Conservation (phyloP, 257 asterid species). For the Lycium ferocissimum region DNA sequence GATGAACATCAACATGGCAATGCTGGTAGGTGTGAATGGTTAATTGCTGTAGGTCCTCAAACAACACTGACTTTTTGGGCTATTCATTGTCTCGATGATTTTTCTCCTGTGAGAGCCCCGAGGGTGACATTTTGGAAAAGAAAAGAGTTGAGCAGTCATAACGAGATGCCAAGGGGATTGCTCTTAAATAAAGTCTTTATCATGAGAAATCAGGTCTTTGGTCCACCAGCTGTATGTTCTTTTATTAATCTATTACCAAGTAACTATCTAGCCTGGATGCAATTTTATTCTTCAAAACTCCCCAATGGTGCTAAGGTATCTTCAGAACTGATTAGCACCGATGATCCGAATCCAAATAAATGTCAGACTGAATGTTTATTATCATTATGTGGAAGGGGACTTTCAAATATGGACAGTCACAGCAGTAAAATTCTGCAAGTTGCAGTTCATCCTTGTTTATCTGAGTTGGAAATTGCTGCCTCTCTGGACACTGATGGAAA, state of each 20-base stretch:
- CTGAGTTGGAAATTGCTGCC: constrained; percentile 75
- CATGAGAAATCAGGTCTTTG: constrained; percentile 70
- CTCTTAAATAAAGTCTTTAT: constrained; percentile 61
- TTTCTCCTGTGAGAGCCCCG: constrained; percentile 89
- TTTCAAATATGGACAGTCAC: constrained; percentile 68
- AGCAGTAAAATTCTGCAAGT: constrained; percentile 71
- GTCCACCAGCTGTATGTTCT: constrained; percentile 75
- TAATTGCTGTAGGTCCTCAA: constrained; percentile 83
- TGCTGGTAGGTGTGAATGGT: constrained; percentile 88
- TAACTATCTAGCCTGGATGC: constrained; percentile 72
- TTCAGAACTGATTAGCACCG: constrained; percentile 45
- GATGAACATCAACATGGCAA: constrained; percentile 61
- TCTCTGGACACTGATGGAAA: constrained; percentile 78
- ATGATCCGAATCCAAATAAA: constrained; percentile 48
- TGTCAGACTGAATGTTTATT: constrained; percentile 43
- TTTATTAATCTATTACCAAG: constrained; percentile 68
- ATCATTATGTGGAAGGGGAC: constrained; percentile 56
- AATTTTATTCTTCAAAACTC: constrained; percentile 59
- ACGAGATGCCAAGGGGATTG: constrained; percentile 51
- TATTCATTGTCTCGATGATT: constrained; percentile 91
- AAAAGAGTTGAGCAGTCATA: constrained; percentile 53
- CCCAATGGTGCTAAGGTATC: constrained; percentile 49
- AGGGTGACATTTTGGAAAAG: constrained; percentile 89
- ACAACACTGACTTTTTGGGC: constrained; percentile 72
- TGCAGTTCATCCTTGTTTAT: constrained; percentile 74